Percentiles rank a stretch among this genome's conserved stretches.
Evolutionary conservation across 2,329 filamentous ascomycete species (phyloP).

Genomic region (Neonectria ditissima): DNA sequence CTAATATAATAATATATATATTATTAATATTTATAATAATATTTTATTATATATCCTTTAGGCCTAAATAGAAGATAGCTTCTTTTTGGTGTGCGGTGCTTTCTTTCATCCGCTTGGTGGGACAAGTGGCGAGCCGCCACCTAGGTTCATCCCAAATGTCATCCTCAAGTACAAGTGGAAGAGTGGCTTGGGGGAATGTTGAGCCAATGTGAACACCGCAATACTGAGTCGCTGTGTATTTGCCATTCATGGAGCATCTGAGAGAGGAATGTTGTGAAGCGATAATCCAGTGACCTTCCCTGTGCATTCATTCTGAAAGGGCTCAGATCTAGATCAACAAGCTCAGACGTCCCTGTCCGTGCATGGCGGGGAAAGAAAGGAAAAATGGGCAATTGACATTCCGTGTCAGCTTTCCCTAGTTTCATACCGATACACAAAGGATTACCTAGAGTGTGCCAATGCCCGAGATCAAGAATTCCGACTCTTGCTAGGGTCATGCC

Average conservation of each 20-base stretch:
- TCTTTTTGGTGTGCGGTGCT: too few species aligned
- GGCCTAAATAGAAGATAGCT: too few species aligned
- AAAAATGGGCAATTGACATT: background rate
- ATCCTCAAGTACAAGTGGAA: constrained; percentile 1
- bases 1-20: too few species aligned
- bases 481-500: too few species aligned
- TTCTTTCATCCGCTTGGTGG: too few species aligned
- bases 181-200: background rate
- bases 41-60: too few species aligned
- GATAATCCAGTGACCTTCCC: background rate
- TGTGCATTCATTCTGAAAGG: background rate
- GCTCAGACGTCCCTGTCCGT: constrained; percentile 1
- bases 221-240: background rate
- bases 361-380: background rate
- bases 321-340: background rate
- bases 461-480: too few species aligned
- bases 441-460: background rate
- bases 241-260: background rate
- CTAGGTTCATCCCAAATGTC: background rate
- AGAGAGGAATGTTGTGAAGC: background rate
- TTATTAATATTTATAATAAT: too few species aligned
- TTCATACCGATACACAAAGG: background rate
- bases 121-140: constrained; percentile 3
- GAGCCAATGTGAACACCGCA: constrained; percentile 2
- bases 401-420: background rate